Base-by-base conservation (phyloP, 2,329 filamentous ascomycete genomes). In the Hypomyces perniciosus region DNA sequence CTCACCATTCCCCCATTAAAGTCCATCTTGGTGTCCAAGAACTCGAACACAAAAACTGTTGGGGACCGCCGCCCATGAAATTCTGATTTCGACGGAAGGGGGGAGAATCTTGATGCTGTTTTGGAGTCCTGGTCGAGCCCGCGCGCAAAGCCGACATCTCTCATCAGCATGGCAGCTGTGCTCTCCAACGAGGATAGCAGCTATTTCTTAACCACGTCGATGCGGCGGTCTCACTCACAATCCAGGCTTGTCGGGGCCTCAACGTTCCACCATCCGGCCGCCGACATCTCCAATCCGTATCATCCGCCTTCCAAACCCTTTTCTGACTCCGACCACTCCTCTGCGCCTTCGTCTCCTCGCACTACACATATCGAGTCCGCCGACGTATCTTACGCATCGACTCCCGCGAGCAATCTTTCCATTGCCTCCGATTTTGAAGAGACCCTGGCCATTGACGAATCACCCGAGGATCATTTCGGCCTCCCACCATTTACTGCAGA, bases 321-420 rank as follows among this genome's bases (percentile, higher is more conserved):
- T 39, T 66, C 73, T 42, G 73, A 72, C 44, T 78, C 77, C 10
- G 71, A 70, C 43, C 67, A 69, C 8, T 82, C 79, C 3, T 81
- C 80, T 3, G 68, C 72, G 2, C 72, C 77, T n/a, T 80, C 80
- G 0, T 83, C 80, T 31, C 80, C 81, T 28, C 72, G 72, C 48
- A 74, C 75, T 10, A 55, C 74, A 34, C 74, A 76, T 50, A 70
- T 70, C 49, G 79, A 80, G 55, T 80, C 70, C 64, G 82, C 70
- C 26, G 71, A 76, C 50, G 75, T 77, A 4, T 84, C 83, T 2
- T 80, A 76, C 62, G 73, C 75, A 27, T 85, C 84, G 2, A 86
- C 83, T 3, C 78, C 83, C 4, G 77, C 79, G 13, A 84, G 81
- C 59, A 85, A 78, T 57, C 68, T 84, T 49, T 86, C 83, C 9